Conservation (phyloP, 495 filamentous ascomycete species). For the Lasiosphaeria miniovina region DNA sequence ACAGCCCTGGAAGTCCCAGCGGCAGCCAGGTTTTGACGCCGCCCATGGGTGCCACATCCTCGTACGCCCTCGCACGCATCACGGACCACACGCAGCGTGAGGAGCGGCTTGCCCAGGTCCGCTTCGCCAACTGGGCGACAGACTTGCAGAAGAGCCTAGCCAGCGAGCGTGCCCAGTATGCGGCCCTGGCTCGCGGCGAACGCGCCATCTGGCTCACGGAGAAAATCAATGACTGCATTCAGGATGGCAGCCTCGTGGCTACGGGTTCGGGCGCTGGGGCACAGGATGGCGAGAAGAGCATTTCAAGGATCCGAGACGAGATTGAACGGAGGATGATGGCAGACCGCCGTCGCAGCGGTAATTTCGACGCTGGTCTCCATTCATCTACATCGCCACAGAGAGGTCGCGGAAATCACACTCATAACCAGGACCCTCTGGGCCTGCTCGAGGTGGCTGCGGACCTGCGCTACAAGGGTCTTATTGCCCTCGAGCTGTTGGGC, state of each 20-base stretch:
- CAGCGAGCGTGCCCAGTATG: slow-evolving; percentile 76
- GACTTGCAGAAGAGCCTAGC: slow-evolving; percentile 82
- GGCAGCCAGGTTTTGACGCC: slow-evolving; percentile 15
- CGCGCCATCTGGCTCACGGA: slow-evolving; percentile 77
- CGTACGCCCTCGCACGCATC: slow-evolving; percentile 68
- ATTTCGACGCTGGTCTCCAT: not conserved
- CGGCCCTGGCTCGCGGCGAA: slow-evolving; percentile 66
- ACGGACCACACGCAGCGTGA: slow-evolving; percentile 69
- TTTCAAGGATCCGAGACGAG: not conserved
- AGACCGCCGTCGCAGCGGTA: not conserved
- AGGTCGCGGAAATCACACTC: not conserved
- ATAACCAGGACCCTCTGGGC: slow-evolving; percentile 67
- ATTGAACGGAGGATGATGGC: slow-evolving; percentile 12
- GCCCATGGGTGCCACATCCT: slow-evolving; percentile 43
- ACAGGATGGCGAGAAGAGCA: not conserved
- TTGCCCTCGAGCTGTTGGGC: slow-evolving; percentile 75
- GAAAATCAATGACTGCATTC: slow-evolving; percentile 67
- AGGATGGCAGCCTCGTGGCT: slow-evolving; percentile 66
- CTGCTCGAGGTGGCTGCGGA: slow-evolving; percentile 68
- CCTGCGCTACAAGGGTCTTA: slow-evolving; percentile 61
- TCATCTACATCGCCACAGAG: not conserved
- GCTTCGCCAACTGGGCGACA: slow-evolving; percentile 83
- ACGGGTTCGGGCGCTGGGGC: slow-evolving; percentile 5
- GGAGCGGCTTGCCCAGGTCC: slow-evolving; percentile 72
- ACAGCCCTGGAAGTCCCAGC: slow-evolving; percentile 7